A percentile compares a stretch with the other conserved stretches of the same genome.
These are phyloP conservation scores for Butyriboletus loyo DNA, from an alignment of 768 basidiomycete species.

Conservation along the genomic window DNA sequence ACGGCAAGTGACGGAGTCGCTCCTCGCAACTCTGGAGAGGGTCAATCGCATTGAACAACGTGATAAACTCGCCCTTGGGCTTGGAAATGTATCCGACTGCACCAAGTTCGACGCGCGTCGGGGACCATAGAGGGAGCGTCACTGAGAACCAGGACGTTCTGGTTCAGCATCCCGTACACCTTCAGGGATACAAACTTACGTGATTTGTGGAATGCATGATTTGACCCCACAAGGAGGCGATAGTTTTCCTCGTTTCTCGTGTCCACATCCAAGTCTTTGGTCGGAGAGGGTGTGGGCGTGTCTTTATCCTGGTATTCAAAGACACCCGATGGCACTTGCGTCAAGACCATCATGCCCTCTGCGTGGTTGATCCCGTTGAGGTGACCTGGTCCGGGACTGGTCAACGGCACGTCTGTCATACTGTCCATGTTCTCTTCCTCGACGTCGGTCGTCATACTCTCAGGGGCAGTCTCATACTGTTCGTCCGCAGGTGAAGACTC, in stretches of 20 bases:
- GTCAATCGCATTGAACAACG: conserved; percentile 66
- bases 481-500: conserved; percentile 23
- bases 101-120: conserved; percentile 58
- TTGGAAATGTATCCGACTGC: conserved; percentile 74
- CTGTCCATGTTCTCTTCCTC: conserved; percentile 9
- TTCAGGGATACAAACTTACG: conserved; percentile 40
- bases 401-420: conserved; percentile 17
- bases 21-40: conserved; percentile 47
- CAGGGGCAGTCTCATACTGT: conserved; percentile 26
- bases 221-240: conserved; percentile 48
- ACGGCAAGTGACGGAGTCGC: conserved; percentile 47
- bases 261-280: conserved; percentile 38
- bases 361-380: conserved; percentile 2
- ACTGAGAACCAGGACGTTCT: conserved; percentile 36
- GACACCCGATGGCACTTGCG: neutral
- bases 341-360: conserved; percentile 19
- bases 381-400: conserved; percentile 11
- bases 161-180: neutral
- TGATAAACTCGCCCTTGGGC: conserved; percentile 65
- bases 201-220: conserved; percentile 67
- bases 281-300: conserved; percentile 30
- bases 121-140: conserved; percentile 69
- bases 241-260: conserved; percentile 64
- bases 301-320: neutral
- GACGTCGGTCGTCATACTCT: conserved; percentile 21